These are phyloP conservation scores for Phytophthora pistaciae DNA, from an alignment of 352 stramenopile species.

Conservation along the genomic window DNA sequence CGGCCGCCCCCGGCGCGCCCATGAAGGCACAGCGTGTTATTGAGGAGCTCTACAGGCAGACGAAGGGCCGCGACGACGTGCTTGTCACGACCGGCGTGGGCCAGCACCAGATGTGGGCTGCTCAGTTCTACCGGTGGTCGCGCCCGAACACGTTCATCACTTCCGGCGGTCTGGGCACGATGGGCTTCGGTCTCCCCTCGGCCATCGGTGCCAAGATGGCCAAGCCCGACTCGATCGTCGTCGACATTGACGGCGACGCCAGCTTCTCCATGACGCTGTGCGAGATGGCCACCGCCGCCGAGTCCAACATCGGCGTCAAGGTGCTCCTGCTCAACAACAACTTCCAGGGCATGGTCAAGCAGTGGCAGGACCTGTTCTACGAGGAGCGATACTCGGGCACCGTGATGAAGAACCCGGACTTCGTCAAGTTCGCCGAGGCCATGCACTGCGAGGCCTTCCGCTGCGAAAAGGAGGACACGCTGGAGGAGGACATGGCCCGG, in stretches of 20 bases:
- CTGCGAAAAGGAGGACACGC: slow-evolving; percentile 88
- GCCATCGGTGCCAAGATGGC: slow-evolving; percentile 96
- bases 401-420: slow-evolving; percentile 95
- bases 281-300: slow-evolving; percentile 95
- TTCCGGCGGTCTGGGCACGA: slow-evolving; percentile 95
- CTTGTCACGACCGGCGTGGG: slow-evolving; percentile 97
- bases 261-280: slow-evolving; percentile 98
- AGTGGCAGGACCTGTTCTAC: slow-evolving; percentile 98
- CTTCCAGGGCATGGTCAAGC: slow-evolving; percentile 98
- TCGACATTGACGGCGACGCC: slow-evolving; percentile 96
- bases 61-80: slow-evolving; percentile 91
- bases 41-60: slow-evolving; percentile 94
- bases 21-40: slow-evolving; percentile 96
- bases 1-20: slow-evolving; percentile 63
- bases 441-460: slow-evolving; percentile 95
- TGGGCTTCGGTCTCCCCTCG: slow-evolving; percentile 95
- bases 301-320: slow-evolving; percentile 96
- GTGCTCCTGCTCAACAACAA: slow-evolving; percentile 97
- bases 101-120: slow-evolving; percentile 97
- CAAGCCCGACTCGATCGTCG: slow-evolving; percentile 81
- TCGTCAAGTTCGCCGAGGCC: slow-evolving; percentile 92
- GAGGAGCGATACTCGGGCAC: slow-evolving; percentile 94
- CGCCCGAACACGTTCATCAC: slow-evolving; percentile 94
- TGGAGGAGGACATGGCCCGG: slow-evolving; percentile 92
- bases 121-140: slow-evolving; percentile 97